Evolutionary conservation across 352 stramenopile genomes (phyloP), one percentile per base, ranked within the genome.

Genomic region (Blastocystis sp.): DNA sequence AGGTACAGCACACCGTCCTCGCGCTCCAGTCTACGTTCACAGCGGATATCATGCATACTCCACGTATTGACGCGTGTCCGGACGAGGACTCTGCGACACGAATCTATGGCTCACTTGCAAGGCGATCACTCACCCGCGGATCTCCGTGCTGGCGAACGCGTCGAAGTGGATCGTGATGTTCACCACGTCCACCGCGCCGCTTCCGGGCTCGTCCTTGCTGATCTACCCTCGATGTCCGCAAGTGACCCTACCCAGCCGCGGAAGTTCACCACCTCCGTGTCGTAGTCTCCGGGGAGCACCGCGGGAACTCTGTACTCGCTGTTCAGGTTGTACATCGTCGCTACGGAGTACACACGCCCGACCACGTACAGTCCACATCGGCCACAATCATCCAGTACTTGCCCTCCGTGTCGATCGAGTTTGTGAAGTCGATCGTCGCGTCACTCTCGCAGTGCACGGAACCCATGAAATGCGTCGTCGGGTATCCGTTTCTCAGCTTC

Each of bases 141-240:
- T 46, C n/a, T 6, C 40, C n/a, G 61, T 49, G 21, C 18, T 53
- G 4, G 42, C 46, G 32, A 81, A 81, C 8, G 29, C 48, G 42
- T 81, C 69, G 51, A 63, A 81, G 51, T 44, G 8, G 3, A 63
- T 14, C 1, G 69, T 81, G 36, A 81, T 42, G 51, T 81, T 81
- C 18, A 81, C 69, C 8, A 81, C 53, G 38, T 81, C 69, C 16
- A 81, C 34, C 4, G 44, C 48, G 24, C 69, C 69, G 29, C 44
- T 42, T 6, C 29, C 34, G 40, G 42, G 29, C n/a, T 54, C 46
- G 42, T 81, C 69, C 27, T 63, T 64, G 29, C 69, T 44, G 29
- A 81, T 81, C 69, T 81, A 81, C 69, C 11, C 2, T 40, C 1
- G 40, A 32, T 36, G 27, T 34, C 7, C 14, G 27, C 3, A 27